Base-by-base conservation (phyloP, 1,284 basidiomycete genomes). In the Cystobasidium sp. region DNA sequence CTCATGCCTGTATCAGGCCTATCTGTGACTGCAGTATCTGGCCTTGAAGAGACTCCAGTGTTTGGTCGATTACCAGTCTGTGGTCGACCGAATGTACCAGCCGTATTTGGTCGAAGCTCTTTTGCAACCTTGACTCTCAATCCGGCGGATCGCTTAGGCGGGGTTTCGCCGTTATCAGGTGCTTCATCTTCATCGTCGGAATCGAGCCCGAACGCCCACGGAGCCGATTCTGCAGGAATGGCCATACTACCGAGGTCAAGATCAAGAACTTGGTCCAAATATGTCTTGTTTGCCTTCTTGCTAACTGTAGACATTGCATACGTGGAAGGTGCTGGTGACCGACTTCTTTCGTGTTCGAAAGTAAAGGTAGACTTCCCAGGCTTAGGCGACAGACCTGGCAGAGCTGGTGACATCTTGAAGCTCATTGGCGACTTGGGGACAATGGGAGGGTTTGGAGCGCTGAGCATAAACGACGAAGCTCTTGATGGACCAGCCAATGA, bases 31-130 rank as follows among this genome's bases (percentile, higher is more conserved):
- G 52, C 67, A 3, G 67, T 68, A 59, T 70, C 68, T 24, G 68
- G 55, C 37, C 52, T 56, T 2, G 16, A 22, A 9, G 53, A 58
- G 1, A 58, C 55, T n/a, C 67, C 67, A 22, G 67, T 68, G 47
- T 61, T 49, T 18, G 63, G 53, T 24, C 65, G 47, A 52, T 68
- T 68, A 24, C 14, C 65, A 20, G 65, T 68, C 4, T 56, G 47
- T 37, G 68, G 68, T 41, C 68, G 56, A 49, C 68, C 68, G 22
- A 70, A 70, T 16, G 68, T 70, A 16, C 68, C 58, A 47, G 68
- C 68, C 7, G 68, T 70, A 16, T 55, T 63, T 2, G 68, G 68
- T n/a, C 68, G 68, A 14, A 62, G n/a, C 16, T 70, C 49, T 43
- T 65, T 49, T 7, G 62, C 59, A 3, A 61, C 41, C 20, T 61